Conservation (phyloP, 768 basidiomycete species). For the Psilocybe sp. region DNA sequence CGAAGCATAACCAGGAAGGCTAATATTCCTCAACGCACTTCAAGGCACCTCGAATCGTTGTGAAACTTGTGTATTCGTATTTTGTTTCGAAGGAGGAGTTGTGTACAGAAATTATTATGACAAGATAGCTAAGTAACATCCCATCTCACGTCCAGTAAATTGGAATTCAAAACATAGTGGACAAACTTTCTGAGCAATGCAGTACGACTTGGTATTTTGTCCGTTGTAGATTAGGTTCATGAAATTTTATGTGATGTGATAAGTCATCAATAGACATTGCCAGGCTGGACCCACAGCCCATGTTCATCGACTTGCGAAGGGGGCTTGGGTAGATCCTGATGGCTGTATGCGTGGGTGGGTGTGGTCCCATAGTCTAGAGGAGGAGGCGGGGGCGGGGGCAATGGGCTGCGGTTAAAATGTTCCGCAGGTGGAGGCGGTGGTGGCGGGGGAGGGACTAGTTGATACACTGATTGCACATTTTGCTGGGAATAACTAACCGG, state of each 20-base stretch:
- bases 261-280: constrained; percentile 8
- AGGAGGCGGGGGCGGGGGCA: constrained; percentile 36
- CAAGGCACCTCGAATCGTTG: too few relatives aligned
- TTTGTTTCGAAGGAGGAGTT: too few relatives aligned
- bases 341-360: constrained; percentile 25
- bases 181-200: not conserved
- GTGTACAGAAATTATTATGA: too few relatives aligned
- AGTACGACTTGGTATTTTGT: constrained; percentile 5
- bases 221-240: not conserved
- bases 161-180: too few relatives aligned
- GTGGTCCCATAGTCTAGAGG: constrained; percentile 7
- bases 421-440: constrained; percentile 36
- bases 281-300: constrained; percentile 31
- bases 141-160: too few relatives aligned
- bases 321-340: constrained; percentile 36
- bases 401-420: constrained; percentile 21
- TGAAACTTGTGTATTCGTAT: too few relatives aligned
- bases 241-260: constrained; percentile 15
- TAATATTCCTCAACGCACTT: not conserved
- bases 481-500: constrained; percentile 38
- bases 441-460: constrained; percentile 14
- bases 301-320: constrained; percentile 30
- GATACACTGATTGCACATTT: too few relatives aligned
- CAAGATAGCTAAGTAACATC: too few relatives aligned
- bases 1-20: not conserved